Evolutionary conservation across 306 rosid species (phyloP).

Genomic region (Erythrophleum fordii): DNA sequence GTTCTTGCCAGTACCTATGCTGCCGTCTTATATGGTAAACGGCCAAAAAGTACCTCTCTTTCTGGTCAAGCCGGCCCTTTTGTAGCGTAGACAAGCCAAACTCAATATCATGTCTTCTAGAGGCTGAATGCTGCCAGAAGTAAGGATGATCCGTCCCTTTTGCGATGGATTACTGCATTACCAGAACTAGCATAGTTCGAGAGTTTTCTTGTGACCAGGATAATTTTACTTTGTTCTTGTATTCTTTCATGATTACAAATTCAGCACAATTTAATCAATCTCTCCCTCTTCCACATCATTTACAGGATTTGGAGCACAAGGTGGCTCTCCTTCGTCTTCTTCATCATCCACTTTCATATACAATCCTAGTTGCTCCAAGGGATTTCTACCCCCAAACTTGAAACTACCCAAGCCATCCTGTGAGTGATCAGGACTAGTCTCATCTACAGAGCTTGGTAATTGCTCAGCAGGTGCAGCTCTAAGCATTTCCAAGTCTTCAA

Average conservation of each 20-base stretch:
- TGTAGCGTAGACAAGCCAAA: slow-evolving; percentile 5
- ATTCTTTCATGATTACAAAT: slow-evolving; percentile 29
- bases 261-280: slow-evolving; percentile 56
- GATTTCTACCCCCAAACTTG: slow-evolving; percentile 69
- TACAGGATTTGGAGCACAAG: slow-evolving; percentile 49
- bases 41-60: not conserved
- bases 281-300: slow-evolving; percentile 90
- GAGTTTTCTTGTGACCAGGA: slow-evolving; percentile 24
- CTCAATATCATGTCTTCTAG: slow-evolving; percentile 11
- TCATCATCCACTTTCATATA: slow-evolving; percentile 82
- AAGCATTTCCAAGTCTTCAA: slow-evolving; percentile 84
- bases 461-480: slow-evolving; percentile 63
- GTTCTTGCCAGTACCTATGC: not conserved
- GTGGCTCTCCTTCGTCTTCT: slow-evolving; percentile 77
- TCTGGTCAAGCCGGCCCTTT: slow-evolving; percentile 2
- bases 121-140: slow-evolving; percentile 24
- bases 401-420: slow-evolving; percentile 77
- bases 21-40: not conserved
- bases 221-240: slow-evolving; percentile 35
- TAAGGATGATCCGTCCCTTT: slow-evolving; percentile 16
- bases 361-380: slow-evolving; percentile 82
- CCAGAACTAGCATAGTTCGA: slow-evolving; percentile 24
- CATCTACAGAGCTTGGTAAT: slow-evolving; percentile 67
- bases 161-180: slow-evolving; percentile 15
- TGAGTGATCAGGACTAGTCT: slow-evolving; percentile 73